Conservation (phyloP, 768 basidiomycete genomes). For the Phanerodontia chrysosporium region DNA sequence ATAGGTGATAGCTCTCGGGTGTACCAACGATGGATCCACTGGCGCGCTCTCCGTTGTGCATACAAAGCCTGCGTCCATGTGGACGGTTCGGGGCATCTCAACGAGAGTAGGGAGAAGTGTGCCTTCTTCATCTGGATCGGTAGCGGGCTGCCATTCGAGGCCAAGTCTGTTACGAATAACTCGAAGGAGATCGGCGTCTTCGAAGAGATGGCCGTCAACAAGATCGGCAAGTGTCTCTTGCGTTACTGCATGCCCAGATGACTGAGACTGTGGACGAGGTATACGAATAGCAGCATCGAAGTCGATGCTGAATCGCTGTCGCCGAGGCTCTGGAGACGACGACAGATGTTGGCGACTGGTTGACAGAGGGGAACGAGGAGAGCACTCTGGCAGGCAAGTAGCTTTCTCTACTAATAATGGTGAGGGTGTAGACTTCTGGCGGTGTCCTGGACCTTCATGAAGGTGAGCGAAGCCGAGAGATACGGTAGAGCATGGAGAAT, state of each 20-base stretch:
- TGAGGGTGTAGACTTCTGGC: not conserved
- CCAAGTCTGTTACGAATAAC: conserved; percentile 9
- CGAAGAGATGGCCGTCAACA: conserved; percentile 19
- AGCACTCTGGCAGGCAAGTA: not conserved
- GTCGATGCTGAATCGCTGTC: not conserved
- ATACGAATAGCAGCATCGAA: too few species aligned
- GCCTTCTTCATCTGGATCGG: too few species aligned
- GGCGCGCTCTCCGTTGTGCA: too few species aligned
- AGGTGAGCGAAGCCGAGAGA: too few species aligned
- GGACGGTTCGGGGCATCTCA: not conserved
- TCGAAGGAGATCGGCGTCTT: conserved; percentile 18
- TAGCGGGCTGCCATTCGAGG: not conserved
- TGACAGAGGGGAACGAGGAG: not conserved
- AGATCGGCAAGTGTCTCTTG: conserved; percentile 11
- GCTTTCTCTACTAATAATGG: too few species aligned
- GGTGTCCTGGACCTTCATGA: too few species aligned
- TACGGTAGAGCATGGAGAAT: too few species aligned
- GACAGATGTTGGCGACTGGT: not conserved
- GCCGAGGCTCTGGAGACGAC: not conserved
- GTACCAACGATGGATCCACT: too few species aligned
- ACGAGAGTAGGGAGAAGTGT: not conserved
- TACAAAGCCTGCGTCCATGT: too few species aligned
- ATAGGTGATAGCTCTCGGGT: too few species aligned
- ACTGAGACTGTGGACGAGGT: not conserved
- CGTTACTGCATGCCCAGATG: not conserved